Base-by-base conservation (phyloP, 768 basidiomycete genomes). In the Trametes coccinea region DNA sequence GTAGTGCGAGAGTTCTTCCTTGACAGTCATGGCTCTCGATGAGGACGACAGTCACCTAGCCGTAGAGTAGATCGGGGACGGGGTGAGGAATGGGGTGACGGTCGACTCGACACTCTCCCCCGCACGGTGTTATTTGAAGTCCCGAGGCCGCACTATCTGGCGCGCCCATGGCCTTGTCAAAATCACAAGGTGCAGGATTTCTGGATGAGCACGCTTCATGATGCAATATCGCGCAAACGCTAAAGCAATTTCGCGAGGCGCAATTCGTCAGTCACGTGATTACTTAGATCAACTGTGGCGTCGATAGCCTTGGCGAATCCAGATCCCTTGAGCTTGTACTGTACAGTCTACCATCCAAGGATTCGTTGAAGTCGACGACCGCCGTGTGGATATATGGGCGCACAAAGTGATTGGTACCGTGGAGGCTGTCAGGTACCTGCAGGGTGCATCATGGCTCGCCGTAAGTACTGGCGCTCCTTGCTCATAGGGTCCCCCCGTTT, bases 151-250 rank as follows among this genome's bases (percentile, higher is more conserved):
- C 11, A 5, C 34, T 52, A 29, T 37, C 30, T 30, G 22, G 39
- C 40, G 43, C 17, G n/a, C 30, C 4, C 30, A 10, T 39, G 31
- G 14, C 52, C n/a, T 34, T 17, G 40, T 37, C 34, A 37, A 37
- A 27, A 50, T 37, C 30, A 30, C 8, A 33, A 41, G 44, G 48
- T 53, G 41, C 14, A 57, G 9, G 33, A 39, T 17, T 30, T 37
- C 22, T 41, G 39, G 33, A 9, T 17, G 34, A 41, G 44, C 45
- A 46, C 17, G 14, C 11, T 53, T 14, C 44, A 60, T 64, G 63
- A 56, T 64, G 63, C 63, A 56, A 64, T 57, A 62, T 62, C 50
- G 61, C 61, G 61, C 56, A n/a, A 34, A 49, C n/a, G n/a, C 40
- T n/a, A 13, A 5, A 13, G 17, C n/a, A 52, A 54, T 62, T 51